phyloP scores from a whole-genome alignment of 1,139 yeast species.

The Pichia sp. region DNA sequence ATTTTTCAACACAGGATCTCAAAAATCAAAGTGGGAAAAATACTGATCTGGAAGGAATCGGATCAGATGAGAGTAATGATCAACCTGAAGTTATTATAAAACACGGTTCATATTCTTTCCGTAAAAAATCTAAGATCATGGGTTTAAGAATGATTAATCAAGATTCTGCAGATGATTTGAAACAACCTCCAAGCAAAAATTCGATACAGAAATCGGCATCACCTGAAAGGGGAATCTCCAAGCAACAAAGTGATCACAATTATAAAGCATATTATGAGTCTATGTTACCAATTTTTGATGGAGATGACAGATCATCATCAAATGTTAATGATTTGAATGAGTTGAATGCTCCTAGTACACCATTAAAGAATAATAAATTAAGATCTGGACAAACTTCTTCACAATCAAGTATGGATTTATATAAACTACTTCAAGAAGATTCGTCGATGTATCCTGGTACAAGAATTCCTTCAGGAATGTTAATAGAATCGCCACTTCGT shows the following conservation, averaged over 20 bases:
- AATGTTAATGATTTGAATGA: not conserved
- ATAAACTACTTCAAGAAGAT: conserved; percentile 11
- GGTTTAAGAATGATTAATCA: conserved; percentile 18
- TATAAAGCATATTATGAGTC: conserved; percentile 27
- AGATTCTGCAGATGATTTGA: not conserved
- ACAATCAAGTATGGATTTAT: conserved; percentile 10
- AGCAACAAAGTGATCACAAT: conserved; percentile 13
- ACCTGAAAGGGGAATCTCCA: not conserved
- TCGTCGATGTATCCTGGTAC: conserved; percentile 13
- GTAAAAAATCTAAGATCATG: conserved; percentile 23
- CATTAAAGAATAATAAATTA: not conserved
- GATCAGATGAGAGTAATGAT: not conserved
- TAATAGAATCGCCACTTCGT: conserved; percentile 4
- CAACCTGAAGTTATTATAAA: conserved; percentile 10
- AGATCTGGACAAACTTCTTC: not conserved
- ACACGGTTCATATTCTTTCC: conserved; percentile 14
- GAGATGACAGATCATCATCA: conserved; percentile 1
- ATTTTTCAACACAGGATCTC: conserved; percentile 3
- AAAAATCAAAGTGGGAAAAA: not conserved
- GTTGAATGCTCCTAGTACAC: conserved; percentile 2
- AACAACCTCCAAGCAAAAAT: no score
- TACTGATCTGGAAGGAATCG: not conserved
- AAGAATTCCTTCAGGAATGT: not conserved
- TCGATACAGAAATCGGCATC: not conserved
- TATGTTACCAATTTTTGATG: conserved; percentile 24